Percentiles rank a stretch among this genome's conserved stretches.
phyloP scores from a whole-genome alignment of 192 early-diverging fungal species.

The Mortierella hygrophila region DNA sequence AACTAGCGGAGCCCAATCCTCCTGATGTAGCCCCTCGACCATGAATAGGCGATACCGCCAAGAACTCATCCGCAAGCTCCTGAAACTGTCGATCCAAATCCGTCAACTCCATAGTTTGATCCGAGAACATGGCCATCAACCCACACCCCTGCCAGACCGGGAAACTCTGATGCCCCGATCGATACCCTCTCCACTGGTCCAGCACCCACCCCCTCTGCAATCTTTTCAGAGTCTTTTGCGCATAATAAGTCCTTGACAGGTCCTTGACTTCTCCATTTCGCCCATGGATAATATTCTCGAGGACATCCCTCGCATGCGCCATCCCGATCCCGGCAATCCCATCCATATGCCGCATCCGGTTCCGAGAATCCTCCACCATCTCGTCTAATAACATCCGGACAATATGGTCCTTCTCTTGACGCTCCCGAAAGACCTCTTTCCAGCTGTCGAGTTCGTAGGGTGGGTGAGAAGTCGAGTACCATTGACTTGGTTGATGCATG shows the following conservation, averaged over 20 bases:
- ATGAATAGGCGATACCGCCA: slow-evolving; percentile 23
- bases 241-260: slow-evolving; percentile 39
- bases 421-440: slow-evolving; percentile 45
- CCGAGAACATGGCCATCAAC: slow-evolving; percentile 51
- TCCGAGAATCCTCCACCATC: slow-evolving; percentile 44
- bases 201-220: slow-evolving; percentile 50
- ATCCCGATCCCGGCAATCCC: slow-evolving; percentile 46
- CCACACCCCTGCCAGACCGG: slow-evolving; percentile 55
- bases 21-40: not conserved
- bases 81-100: slow-evolving; percentile 43
- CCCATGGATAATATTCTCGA: slow-evolving; percentile 43
- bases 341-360: slow-evolving; percentile 46
- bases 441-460: slow-evolving; percentile 24
- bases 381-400: slow-evolving; percentile 35
- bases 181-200: slow-evolving; percentile 48
- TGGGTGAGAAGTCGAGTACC: slow-evolving; percentile 33
- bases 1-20: not conserved
- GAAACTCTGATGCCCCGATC: slow-evolving; percentile 19
- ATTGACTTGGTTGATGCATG: slow-evolving; percentile 23
- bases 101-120: slow-evolving; percentile 30
- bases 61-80: slow-evolving; percentile 40
- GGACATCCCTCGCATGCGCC: slow-evolving; percentile 42
- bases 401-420: slow-evolving; percentile 38
- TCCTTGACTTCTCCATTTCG: slow-evolving; percentile 27
- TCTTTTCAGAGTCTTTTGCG: slow-evolving; percentile 35